These are phyloP conservation scores for Suillus ampliporus DNA, from an alignment of 768 basidiomycete genomes.

Conservation along the genomic window DNA sequence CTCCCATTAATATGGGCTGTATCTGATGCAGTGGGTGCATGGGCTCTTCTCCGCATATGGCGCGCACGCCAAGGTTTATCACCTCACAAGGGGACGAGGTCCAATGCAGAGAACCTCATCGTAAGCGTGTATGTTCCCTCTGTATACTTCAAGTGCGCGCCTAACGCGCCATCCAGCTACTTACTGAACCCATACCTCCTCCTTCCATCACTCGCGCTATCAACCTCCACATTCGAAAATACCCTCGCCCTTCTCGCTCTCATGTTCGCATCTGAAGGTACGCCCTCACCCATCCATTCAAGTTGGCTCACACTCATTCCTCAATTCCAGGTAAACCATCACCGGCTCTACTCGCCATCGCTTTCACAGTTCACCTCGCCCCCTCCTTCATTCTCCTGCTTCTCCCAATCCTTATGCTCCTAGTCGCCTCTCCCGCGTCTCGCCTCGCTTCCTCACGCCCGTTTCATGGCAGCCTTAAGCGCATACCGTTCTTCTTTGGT, in stretches of 20 bases:
- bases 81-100: slow-evolving; percentile 27
- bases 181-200: slow-evolving; percentile 90
- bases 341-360: slow-evolving; percentile 65
- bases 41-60: slow-evolving; percentile 73
- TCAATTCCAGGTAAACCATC: slow-evolving; percentile 57
- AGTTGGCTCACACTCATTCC: background rate
- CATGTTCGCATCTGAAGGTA: slow-evolving; percentile 74
- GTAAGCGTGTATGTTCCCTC: slow-evolving; percentile 4
- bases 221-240: slow-evolving; percentile 86
- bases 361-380: slow-evolving; percentile 74
- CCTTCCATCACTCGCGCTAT: slow-evolving; percentile 78
- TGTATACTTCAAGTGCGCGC: background rate
- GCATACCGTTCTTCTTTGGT: slow-evolving; percentile 34
- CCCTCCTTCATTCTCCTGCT: slow-evolving; percentile 74
- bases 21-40: slow-evolving; percentile 70
- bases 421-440: slow-evolving; percentile 65
- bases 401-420: slow-evolving; percentile 67
- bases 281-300: slow-evolving; percentile 13
- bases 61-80: slow-evolving; percentile 67
- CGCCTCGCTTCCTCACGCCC: slow-evolving; percentile 65
- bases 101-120: slow-evolving; percentile 8
- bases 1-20: slow-evolving; percentile 72
- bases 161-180: slow-evolving; percentile 56
- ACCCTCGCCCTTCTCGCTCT: slow-evolving; percentile 67
- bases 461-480: slow-evolving; percentile 25